Conservation (phyloP, 129 eudicot genomes). For the Tanacetum coccineum region DNA sequence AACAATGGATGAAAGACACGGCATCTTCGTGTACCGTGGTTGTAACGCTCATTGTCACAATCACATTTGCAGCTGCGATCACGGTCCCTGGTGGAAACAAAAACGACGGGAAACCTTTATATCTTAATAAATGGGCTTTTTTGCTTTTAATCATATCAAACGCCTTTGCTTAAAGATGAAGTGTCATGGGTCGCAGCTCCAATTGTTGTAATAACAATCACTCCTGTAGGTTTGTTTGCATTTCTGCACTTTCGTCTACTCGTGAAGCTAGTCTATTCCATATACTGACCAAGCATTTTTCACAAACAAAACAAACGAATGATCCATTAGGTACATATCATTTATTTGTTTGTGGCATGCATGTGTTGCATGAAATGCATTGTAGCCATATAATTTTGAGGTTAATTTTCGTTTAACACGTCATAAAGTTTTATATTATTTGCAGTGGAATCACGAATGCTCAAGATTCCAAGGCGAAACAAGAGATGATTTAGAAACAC, state of each 20-base stretch:
- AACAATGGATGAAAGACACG: conserved; percentile 1
- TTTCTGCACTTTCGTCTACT: background rate
- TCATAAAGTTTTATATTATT: no score
- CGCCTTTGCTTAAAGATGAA: background rate
- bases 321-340: no score
- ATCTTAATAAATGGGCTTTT: background rate
- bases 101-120: background rate
- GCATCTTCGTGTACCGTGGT: background rate
- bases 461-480: no score
- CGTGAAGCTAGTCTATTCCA: background rate
- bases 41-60: background rate
- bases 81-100: background rate
- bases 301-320: background rate
- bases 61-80: conserved; percentile 7
- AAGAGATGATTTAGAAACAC: no score
- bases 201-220: background rate
- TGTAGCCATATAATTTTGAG: no score
- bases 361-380: no score
- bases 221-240: background rate
- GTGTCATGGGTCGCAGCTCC: background rate
- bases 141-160: background rate
- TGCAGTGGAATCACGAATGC: no score
- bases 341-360: no score
- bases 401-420: no score
- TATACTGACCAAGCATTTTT: background rate